phyloP scores from a whole-genome alignment of 495 filamentous ascomycete species.

The Thermochaetoides thermophila region DNA sequence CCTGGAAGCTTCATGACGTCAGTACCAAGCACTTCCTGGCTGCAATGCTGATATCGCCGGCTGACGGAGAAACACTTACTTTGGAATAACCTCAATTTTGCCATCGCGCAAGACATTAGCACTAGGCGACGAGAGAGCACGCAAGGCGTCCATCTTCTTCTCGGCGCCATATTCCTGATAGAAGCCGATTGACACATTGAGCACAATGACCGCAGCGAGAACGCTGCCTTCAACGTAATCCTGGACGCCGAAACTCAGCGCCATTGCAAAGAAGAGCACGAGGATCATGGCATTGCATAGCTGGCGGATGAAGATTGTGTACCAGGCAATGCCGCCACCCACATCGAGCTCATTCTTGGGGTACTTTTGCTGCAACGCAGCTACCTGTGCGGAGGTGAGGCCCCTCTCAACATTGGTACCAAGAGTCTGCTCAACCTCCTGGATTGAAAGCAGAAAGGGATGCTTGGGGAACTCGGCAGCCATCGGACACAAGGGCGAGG shows the following conservation, averaged over 20 bases:
- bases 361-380: conserved; percentile 34
- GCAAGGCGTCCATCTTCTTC: conserved; percentile 71
- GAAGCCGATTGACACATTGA: conserved; percentile 72
- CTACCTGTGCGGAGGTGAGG: conserved; percentile 35
- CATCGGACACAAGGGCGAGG: too few species aligned
- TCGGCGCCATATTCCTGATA: conserved; percentile 74
- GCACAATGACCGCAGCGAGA: conserved; percentile 61
- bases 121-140: conserved; percentile 62
- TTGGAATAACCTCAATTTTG: conserved; percentile 44
- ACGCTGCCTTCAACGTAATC: conserved; percentile 80
- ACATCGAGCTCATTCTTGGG: conserved; percentile 49
- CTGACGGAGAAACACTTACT: conserved; percentile 23
- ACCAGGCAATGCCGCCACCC: conserved; percentile 44
- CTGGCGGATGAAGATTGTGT: conserved; percentile 51
- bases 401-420: conserved; percentile 44
- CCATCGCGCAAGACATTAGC: conserved; percentile 66
- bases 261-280: conserved; percentile 73
- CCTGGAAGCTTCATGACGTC: conserved; percentile 36
- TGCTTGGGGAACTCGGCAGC: conserved; percentile 30
- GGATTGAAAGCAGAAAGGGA: conserved; percentile 35
- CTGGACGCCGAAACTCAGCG: conserved; percentile 59
- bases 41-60: too few species aligned
- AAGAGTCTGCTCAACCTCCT: conserved; percentile 38
- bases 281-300: conserved; percentile 54
- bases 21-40: too few species aligned